Conservation (phyloP, 2,329 filamentous ascomycete genomes). For the Penicillium nordicum region DNA sequence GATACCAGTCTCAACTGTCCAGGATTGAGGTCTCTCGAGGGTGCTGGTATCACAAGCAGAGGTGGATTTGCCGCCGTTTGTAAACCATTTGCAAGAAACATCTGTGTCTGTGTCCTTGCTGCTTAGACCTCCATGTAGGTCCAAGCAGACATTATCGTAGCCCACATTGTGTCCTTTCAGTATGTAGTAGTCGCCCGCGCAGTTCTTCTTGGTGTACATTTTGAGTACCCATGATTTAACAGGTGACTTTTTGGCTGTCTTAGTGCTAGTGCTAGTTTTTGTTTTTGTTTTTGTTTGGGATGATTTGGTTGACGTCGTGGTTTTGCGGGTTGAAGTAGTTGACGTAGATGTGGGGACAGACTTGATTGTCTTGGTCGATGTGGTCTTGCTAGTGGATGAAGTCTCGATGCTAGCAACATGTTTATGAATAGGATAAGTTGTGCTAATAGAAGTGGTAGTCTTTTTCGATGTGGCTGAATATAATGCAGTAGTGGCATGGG, state of each 20-base stretch:
- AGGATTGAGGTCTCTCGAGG: neutral
- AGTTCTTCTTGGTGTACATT: conserved; percentile 9
- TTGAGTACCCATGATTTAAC: conserved; percentile 4
- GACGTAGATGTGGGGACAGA: neutral
- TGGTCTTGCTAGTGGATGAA: neutral
- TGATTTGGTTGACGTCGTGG: neutral
- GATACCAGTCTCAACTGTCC: neutral
- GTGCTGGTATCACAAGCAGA: neutral
- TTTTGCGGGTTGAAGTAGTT: neutral
- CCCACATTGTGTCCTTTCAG: conserved; percentile 5
- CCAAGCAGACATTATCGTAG: neutral
- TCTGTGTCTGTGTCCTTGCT: neutral
- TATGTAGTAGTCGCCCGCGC: conserved; percentile 12
- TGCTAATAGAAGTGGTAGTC: neutral
- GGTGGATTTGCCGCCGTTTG: neutral
- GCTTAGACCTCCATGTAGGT: neutral
- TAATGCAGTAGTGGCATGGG: neutral
- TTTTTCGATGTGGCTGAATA: neutral
- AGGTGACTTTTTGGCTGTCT: neutral
- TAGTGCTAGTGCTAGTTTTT: neutral
- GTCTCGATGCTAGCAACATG: neutral
- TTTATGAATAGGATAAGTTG: neutral
- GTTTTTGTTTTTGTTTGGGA: neutral
- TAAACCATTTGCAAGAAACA: neutral
- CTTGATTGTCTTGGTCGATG: neutral